Percentiles rank a stretch among this genome's conserved stretches.
Evolutionary conservation across 495 filamentous ascomycete genomes (phyloP).

Genomic region (Bryoglossum gracile): DNA sequence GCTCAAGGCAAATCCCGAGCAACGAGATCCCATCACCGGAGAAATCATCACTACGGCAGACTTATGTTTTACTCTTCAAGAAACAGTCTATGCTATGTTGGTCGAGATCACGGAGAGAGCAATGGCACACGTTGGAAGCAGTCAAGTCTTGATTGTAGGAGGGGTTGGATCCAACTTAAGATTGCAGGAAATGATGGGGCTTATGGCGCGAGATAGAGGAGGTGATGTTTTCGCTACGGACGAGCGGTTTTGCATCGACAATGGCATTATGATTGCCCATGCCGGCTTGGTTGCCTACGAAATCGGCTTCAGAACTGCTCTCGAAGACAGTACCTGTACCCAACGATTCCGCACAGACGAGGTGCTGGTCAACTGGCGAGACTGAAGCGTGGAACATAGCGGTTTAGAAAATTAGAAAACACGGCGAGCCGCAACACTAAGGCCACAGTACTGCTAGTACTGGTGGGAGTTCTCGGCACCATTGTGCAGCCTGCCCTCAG

Average conservation of each 20-base stretch:
- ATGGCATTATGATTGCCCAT: slow-evolving; percentile 99
- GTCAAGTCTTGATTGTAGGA: slow-evolving; percentile 88
- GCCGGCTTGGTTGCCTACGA: slow-evolving; percentile 79
- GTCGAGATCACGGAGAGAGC: slow-evolving; percentile 98
- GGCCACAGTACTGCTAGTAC: no score
- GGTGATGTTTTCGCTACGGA: slow-evolving; percentile 92
- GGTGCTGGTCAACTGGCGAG: slow-evolving; percentile 85
- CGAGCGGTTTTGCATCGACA: slow-evolving; percentile 97
- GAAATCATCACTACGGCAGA: slow-evolving; percentile 67
- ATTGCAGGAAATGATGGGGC: slow-evolving; percentile 95
- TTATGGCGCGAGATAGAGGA: slow-evolving; percentile 86
- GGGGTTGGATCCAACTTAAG: slow-evolving; percentile 98
- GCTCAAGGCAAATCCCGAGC: slow-evolving; percentile 43
- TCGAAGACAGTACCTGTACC: slow-evolving; percentile 83
- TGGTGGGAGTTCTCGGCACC: no score
- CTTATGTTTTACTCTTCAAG: slow-evolving; percentile 89
- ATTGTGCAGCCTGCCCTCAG: slow-evolving; percentile 7
- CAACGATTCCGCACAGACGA: slow-evolving; percentile 95
- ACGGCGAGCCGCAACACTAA: no score
- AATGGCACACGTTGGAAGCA: slow-evolving; percentile 93
- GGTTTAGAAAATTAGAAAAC: no score
- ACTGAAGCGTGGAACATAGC: slow-evolving; percentile 41
- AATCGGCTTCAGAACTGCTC: slow-evolving; percentile 64
- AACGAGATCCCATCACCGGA: slow-evolving; percentile 32
- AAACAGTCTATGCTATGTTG: slow-evolving; percentile 92